A percentile compares a stretch with the other conserved stretches of the same genome.
Evolutionary conservation across 2,329 filamentous ascomycete genomes (phyloP).

Genomic region (Beauveria sp.): DNA sequence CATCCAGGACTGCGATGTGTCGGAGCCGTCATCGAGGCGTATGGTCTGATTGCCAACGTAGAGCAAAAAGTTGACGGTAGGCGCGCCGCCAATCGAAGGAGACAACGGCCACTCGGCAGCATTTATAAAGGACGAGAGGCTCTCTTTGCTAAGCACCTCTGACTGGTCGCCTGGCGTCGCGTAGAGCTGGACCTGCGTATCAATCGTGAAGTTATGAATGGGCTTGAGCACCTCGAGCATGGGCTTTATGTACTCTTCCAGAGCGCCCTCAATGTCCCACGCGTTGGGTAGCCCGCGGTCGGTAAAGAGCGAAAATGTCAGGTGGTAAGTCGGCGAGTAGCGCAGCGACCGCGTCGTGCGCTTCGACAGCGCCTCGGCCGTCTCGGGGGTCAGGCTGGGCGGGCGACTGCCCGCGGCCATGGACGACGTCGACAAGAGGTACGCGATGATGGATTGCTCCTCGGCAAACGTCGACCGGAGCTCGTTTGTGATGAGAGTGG

Average conservation of each 20-base stretch:
- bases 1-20: slow-evolving; percentile 65
- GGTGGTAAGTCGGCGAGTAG: slow-evolving; percentile 87
- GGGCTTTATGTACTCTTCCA: slow-evolving; percentile 74
- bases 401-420: slow-evolving; percentile 40
- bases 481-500: slow-evolving; percentile 70
- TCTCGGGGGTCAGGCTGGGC: slow-evolving; percentile 40
- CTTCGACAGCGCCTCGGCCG: slow-evolving; percentile 51
- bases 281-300: slow-evolving; percentile 68
- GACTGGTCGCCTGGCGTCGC: slow-evolving; percentile 60
- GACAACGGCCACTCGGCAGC: slow-evolving; percentile 96
- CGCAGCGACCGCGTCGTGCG: slow-evolving; percentile 81
- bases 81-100: slow-evolving; percentile 85
- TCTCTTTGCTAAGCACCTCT: slow-evolving; percentile 68
- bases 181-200: slow-evolving; percentile 93
- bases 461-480: slow-evolving; percentile 74
- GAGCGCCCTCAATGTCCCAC: slow-evolving; percentile 82
- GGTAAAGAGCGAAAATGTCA: slow-evolving; percentile 93
- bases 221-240: slow-evolving; percentile 69
- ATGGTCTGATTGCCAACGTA: slow-evolving; percentile 79
- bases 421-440: slow-evolving; percentile 57
- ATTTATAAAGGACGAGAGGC: slow-evolving; percentile 91
- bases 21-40: slow-evolving; percentile 33
- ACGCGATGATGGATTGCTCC: slow-evolving; percentile 78
- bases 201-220: slow-evolving; percentile 92
- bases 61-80: slow-evolving; percentile 92